Conservation (phyloP, 139 green algal species). For the Micromonas pusilla region DNA sequence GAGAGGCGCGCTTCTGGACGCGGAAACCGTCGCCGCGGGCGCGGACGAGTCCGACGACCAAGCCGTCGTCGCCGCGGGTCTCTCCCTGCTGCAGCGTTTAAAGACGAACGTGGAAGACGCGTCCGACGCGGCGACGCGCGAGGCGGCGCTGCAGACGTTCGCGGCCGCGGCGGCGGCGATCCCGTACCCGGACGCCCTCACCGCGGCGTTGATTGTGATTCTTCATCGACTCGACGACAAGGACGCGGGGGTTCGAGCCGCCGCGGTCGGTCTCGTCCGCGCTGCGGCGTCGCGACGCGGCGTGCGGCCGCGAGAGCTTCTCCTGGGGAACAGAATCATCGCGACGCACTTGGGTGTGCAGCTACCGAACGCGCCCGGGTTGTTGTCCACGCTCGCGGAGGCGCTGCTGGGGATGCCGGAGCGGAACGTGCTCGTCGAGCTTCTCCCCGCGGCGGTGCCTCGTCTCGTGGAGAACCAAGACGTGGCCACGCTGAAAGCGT, state of each 20-base stretch:
- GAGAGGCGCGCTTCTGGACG: background rate
- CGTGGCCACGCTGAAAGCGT: background rate
- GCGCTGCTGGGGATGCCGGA: background rate
- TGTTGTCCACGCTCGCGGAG: conserved; percentile 1
- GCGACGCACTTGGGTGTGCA: background rate
- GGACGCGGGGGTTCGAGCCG: background rate
- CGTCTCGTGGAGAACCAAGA: background rate
- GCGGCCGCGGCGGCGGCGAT: background rate
- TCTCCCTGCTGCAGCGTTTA: background rate
- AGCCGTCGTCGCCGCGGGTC: background rate
- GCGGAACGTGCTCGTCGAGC: background rate
- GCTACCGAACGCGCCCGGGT: background rate
- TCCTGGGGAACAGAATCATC: background rate
- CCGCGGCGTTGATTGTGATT: background rate
- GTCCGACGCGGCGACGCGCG: background rate
- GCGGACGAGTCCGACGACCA: background rate
- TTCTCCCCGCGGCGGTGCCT: conserved; percentile 1
- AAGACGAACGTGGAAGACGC: background rate
- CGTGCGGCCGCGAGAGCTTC: background rate
- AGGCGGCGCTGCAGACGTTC: conserved; percentile 5
- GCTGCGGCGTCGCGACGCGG: background rate
- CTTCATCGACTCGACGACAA: conserved; percentile 4
- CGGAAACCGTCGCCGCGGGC: background rate
- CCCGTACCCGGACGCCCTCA: background rate
- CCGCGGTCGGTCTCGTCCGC: background rate